Evolutionary conservation across 2,329 filamentous ascomycete species (phyloP).

Genomic region (Fusarium temperatum): DNA sequence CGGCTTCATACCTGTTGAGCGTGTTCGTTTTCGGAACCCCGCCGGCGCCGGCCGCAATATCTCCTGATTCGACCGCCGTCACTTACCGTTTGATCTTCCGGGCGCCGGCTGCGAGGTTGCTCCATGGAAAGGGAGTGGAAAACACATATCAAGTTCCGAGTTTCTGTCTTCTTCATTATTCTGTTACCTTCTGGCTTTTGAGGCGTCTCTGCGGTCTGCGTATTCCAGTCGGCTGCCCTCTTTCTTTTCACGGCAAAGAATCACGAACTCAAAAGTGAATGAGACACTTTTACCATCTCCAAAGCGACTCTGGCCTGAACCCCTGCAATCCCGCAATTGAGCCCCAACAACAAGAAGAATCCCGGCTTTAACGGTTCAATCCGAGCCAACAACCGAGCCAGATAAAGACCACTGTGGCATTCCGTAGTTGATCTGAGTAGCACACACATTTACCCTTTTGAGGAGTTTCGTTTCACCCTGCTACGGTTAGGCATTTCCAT

Average conservation of each 20-base stretch:
- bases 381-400: slow-evolving; percentile 10
- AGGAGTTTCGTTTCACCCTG: neutral
- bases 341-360: slow-evolving; percentile 15
- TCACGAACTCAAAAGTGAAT: neutral
- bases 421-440: slow-evolving; percentile 8
- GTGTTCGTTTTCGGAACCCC: slow-evolving; percentile 43
- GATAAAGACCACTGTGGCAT: slow-evolving; percentile 29
- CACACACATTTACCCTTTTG: neutral
- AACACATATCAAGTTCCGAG: neutral
- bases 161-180: neutral
- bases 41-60: slow-evolving; percentile 8
- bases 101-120: neutral
- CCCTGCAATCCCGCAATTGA: slow-evolving; percentile 12
- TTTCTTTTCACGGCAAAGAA: neutral
- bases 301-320: neutral
- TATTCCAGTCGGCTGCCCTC: neutral
- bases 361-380: slow-evolving; percentile 2
- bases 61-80: slow-evolving; percentile 28
- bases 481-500: neutral
- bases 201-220: neutral
- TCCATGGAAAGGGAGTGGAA: neutral
- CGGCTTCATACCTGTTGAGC: slow-evolving; percentile 2
- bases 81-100: slow-evolving; percentile 11
- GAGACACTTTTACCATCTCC: neutral
- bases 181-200: neutral